Percentiles rank a stretch among this genome's conserved stretches.
These are phyloP conservation scores for Solanum paucissectum DNA, from an alignment of 257 asterid species.

Conservation along the genomic window DNA sequence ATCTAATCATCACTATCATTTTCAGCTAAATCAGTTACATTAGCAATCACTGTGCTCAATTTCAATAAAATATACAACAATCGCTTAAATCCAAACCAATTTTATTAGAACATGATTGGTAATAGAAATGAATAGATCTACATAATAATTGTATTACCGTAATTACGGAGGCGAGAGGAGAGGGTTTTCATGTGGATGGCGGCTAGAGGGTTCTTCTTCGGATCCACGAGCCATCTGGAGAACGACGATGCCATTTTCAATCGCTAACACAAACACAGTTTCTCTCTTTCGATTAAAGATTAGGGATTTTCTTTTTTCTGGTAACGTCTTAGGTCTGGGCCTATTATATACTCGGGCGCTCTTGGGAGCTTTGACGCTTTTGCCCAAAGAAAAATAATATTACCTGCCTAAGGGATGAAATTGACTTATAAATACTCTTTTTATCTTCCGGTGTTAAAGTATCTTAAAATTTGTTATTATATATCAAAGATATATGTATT, in stretches of 20 bases:
- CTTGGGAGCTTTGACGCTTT: background rate
- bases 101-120: background rate
- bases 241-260: slow-evolving; percentile 36
- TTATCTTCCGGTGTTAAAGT: background rate
- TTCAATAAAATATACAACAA: background rate
- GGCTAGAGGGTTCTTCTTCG: slow-evolving; percentile 70
- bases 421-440: too few relatives aligned
- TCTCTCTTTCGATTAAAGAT: background rate
- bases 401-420: too few relatives aligned
- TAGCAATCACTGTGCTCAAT: background rate
- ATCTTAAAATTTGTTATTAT: too few relatives aligned
- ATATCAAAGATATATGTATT: too few relatives aligned
- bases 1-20: background rate
- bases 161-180: slow-evolving; percentile 50
- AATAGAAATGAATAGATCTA: background rate
- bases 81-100: background rate
- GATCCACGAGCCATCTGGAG: slow-evolving; percentile 61
- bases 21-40: background rate
- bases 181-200: slow-evolving; percentile 56
- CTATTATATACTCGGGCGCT: background rate
- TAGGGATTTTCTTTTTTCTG: background rate
- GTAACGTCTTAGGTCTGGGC: background rate
- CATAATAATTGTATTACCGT: slow-evolving; percentile 22
- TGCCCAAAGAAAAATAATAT: background rate
- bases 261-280: background rate